Conservation (phyloP, 768 basidiomycete genomes). For the Calocybe cyanea region DNA sequence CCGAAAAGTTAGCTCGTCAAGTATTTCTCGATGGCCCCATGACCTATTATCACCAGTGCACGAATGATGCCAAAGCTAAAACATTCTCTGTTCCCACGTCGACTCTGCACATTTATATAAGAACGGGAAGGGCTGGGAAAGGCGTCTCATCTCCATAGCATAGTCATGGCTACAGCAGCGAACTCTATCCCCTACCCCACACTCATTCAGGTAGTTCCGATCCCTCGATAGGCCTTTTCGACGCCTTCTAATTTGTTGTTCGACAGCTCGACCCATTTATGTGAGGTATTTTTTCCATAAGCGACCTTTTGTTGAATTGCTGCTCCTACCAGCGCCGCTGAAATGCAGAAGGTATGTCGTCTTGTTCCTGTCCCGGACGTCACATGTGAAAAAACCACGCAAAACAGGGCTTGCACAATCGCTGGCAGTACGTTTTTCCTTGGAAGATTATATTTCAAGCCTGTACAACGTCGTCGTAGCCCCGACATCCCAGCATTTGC, state of each 20-base stretch:
- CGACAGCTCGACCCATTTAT: conserved; percentile 71
- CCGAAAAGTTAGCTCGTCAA: neutral
- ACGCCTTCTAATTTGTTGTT: too few species aligned
- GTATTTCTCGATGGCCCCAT: conserved; percentile 1
- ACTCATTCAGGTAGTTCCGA: conserved; percentile 46
- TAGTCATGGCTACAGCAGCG: conserved; percentile 58
- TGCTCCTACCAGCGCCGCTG: conserved; percentile 30
- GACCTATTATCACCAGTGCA: neutral
- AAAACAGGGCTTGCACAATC: conserved; percentile 59
- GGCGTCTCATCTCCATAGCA: too few species aligned
- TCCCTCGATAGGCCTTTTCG: conserved; percentile 46
- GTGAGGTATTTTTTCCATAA: conserved; percentile 32
- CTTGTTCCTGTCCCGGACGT: neutral
- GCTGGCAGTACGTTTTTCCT: conserved; percentile 59
- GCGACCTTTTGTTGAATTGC: neutral
- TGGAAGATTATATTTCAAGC: neutral
- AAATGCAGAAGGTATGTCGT: conserved; percentile 54
- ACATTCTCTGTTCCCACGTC: conserved; percentile 8
- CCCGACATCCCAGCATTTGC: conserved; percentile 62
- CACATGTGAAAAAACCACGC: neutral
- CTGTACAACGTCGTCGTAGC: conserved; percentile 24
- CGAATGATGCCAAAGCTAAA: neutral
- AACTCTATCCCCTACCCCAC: conserved; percentile 62
- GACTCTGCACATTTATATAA: neutral
- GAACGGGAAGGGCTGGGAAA: too few species aligned